Conservation (phyloP, 1,139 yeast genomes). For the Nakaseomyces uthaithaninus region DNA sequence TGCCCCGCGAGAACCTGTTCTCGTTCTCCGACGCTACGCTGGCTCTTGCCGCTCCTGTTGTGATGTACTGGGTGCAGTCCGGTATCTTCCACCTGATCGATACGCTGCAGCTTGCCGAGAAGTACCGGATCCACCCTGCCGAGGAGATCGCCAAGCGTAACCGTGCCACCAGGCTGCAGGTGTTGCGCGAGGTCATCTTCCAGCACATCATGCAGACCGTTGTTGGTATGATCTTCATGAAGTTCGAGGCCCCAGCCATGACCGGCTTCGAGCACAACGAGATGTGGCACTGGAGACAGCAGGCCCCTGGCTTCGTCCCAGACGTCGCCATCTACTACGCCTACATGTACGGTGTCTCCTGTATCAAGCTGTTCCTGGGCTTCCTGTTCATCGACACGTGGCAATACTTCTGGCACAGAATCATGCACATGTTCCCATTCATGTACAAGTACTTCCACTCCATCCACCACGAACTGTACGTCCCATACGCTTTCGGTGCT, state of each 20-base stretch:
- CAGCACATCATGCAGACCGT: conserved; percentile 80
- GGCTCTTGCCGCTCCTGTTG: conserved; percentile 66
- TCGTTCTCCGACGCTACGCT: conserved; percentile 50
- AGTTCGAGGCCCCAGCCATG: conserved; percentile 52
- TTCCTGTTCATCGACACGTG: conserved; percentile 79
- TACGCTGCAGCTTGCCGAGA: conserved; percentile 62
- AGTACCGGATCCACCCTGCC: conserved; percentile 83
- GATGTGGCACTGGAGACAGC: conserved; percentile 57
- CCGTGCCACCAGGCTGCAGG: conserved; percentile 61
- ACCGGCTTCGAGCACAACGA: conserved; percentile 67
- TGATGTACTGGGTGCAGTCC: conserved; percentile 78
- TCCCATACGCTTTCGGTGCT: conserved; percentile 96
- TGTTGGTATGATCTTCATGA: conserved; percentile 50
- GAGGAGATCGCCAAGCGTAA: conserved; percentile 73
- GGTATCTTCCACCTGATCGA: conserved; percentile 69
- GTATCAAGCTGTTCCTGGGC: conserved; percentile 49
- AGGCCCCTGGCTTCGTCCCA: conserved; percentile 38
- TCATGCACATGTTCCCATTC: conserved; percentile 75
- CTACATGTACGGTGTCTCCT: conserved; percentile 56
- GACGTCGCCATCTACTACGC: conserved; percentile 38
- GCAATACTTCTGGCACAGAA: conserved; percentile 86
- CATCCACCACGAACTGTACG: conserved; percentile 86
- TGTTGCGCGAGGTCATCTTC: conserved; percentile 67
- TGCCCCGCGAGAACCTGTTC: conserved; percentile 14
- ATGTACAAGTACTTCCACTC: conserved; percentile 81